phyloP scores from a whole-genome alignment of 148 eudicot species.

The Spergularia bocconei region DNA sequence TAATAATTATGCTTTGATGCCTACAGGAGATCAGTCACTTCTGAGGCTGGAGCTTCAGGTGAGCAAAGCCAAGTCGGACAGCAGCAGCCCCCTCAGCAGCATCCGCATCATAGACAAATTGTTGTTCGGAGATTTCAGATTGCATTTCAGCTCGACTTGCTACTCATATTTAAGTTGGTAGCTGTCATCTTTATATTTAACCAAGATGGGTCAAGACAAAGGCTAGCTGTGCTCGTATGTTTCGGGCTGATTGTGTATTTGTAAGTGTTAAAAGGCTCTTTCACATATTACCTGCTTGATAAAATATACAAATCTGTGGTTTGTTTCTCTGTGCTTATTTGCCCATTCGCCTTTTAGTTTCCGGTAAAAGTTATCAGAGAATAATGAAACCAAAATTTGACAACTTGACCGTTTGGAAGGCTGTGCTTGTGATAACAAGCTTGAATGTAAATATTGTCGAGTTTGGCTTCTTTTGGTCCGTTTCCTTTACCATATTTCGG shows the following conservation, averaged over 20 bases:
- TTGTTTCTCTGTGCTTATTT: background rate
- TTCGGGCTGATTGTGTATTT: slow-evolving; percentile 75
- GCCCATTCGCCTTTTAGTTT: background rate
- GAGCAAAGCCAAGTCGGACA: slow-evolving; percentile 64
- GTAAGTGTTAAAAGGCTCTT: slow-evolving; percentile 47
- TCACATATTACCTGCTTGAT: background rate
- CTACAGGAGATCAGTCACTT: slow-evolving; percentile 48
- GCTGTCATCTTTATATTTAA: slow-evolving; percentile 91
- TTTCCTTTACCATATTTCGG: background rate
- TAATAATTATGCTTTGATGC: slow-evolving; percentile 8
- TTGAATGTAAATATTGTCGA: background rate
- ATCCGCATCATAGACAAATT: slow-evolving; percentile 78
- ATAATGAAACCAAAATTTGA: background rate
- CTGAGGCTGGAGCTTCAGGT: slow-evolving; percentile 53
- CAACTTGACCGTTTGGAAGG: background rate
- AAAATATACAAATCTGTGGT: background rate
- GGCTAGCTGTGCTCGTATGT: slow-evolving; percentile 90
- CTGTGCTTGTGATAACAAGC: background rate
- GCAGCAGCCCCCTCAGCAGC: slow-evolving; percentile 60
- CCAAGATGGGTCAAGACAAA: slow-evolving; percentile 96
- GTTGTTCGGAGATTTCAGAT: slow-evolving; percentile 92
- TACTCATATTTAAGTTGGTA: slow-evolving; percentile 90
- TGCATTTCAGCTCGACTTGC: slow-evolving; percentile 84
- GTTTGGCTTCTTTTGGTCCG: background rate
- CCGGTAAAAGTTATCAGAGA: background rate